Evolutionary conservation across 1,284 basidiomycete genomes (phyloP).

Genomic region (Ganoderma boninense): DNA sequence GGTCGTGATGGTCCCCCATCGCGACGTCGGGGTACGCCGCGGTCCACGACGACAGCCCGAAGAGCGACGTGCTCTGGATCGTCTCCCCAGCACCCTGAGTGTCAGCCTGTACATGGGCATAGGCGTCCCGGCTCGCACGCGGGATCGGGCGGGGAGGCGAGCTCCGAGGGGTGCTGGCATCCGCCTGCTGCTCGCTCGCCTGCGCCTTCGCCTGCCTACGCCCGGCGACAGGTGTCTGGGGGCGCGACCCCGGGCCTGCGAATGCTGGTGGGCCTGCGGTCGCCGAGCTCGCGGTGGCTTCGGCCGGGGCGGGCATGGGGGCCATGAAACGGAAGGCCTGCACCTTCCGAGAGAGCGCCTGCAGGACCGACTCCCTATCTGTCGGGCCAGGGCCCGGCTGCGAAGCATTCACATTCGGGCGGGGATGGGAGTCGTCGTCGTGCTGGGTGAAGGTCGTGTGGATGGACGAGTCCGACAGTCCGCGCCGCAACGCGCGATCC

Average conservation of each 20-base stretch:
- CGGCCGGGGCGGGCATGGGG: constrained; percentile 14
- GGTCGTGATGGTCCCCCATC: constrained; percentile 20
- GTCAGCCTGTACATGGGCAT: not conserved
- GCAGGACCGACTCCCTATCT: constrained; percentile 57
- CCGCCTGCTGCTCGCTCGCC: constrained; percentile 14
- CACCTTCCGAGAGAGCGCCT: constrained; percentile 60
- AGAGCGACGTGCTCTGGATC: constrained; percentile 24
- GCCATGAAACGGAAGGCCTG: constrained; percentile 47
- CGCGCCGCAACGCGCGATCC: constrained; percentile 79
- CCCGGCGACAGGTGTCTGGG: constrained; percentile 26
- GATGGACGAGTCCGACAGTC: constrained; percentile 91
- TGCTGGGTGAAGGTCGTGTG: constrained; percentile 81
- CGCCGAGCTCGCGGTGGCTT: constrained; percentile 7
- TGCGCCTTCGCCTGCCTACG: constrained; percentile 12
- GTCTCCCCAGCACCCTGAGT: not conserved
- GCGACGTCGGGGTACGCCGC: constrained; percentile 39
- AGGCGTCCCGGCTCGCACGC: constrained; percentile 11
- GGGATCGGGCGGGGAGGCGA: constrained; percentile 33
- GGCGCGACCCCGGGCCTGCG: constrained; percentile 15
- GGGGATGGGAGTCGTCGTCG: constrained; percentile 28
- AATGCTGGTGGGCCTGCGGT: not conserved
- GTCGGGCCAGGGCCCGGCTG: constrained; percentile 31
- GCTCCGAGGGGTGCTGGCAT: constrained; percentile 21
- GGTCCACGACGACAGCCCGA: constrained; percentile 37
- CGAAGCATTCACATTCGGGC: constrained; percentile 14